Percentiles rank a stretch among this genome's conserved stretches.
phyloP scores from a whole-genome alignment of 257 asterid genomes.

The Rauvolfia tetraphylla region DNA sequence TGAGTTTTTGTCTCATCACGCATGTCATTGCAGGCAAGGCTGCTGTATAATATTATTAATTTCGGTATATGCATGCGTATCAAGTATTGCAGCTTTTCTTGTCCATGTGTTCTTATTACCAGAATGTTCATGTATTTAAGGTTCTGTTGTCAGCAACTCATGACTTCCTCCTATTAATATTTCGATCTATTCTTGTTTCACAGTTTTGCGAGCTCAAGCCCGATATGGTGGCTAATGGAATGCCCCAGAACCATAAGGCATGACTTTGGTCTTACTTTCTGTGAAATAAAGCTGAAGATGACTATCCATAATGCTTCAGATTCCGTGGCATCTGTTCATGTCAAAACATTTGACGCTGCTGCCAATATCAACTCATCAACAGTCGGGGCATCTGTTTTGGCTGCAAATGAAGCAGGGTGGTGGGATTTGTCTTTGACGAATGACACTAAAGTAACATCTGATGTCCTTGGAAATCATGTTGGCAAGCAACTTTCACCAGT shows the following conservation, averaged over 20 bases:
- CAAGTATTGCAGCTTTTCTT: background rate
- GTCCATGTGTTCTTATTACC: background rate
- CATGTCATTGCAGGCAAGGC: slow-evolving; percentile 68
- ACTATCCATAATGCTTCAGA: slow-evolving; percentile 66
- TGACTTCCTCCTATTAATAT: background rate
- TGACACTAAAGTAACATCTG: slow-evolving; percentile 55
- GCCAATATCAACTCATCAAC: slow-evolving; percentile 22
- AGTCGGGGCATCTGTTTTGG: slow-evolving; percentile 30
- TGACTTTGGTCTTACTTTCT: slow-evolving; percentile 54
- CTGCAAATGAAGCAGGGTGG: slow-evolving; percentile 84
- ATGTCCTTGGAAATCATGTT: slow-evolving; percentile 31
- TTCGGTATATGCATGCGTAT: background rate
- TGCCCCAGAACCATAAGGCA: slow-evolving; percentile 62
- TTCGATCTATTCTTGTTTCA: slow-evolving; percentile 11
- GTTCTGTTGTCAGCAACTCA: background rate
- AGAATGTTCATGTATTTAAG: background rate
- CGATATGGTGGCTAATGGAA: slow-evolving; percentile 78
- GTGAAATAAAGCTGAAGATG: slow-evolving; percentile 65
- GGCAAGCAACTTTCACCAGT: slow-evolving; percentile 38
- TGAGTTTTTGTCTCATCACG: slow-evolving; percentile 57
- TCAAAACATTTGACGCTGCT: slow-evolving; percentile 50
- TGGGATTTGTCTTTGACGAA: slow-evolving; percentile 44
- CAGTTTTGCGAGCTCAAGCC: slow-evolving; percentile 62
- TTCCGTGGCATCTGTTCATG: slow-evolving; percentile 43
- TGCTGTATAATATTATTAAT: background rate